Base-by-base conservation (phyloP, 768 basidiomycete genomes). In the Symmetrospora coprosmae region DNA sequence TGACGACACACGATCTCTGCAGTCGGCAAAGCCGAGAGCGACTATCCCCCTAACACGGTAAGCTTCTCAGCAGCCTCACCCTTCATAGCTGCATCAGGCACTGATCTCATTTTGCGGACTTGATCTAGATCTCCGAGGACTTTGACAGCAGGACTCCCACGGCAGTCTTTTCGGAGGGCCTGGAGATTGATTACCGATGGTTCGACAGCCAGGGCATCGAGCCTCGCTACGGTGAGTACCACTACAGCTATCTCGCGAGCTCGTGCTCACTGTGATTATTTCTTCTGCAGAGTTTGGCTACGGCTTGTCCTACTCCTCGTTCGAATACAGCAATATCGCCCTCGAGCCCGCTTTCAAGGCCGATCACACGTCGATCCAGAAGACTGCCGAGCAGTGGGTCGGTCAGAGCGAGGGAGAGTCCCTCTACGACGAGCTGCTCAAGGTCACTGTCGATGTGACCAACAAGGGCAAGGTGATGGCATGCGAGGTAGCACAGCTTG, bases 261-360 rank as follows among this genome's bases (percentile, higher is more conserved):
- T n/a, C n/a, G n/a, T n/a, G n/a, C n/a, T n/a, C n/a, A n/a, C n/a
- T n/a, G n/a, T n/a, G n/a, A n/a, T n/a, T n/a, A n/a, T n/a, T n/a
- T n/a, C n/a, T n/a, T n/a, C n/a, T n/a, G n/a, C n/a, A n/a, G 71
- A 72, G 51, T 73, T 73, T 59, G 72, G 72, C 9, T 71, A 65
- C 60, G 72, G 72, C 30, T 58, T 72, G 16, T 30, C 16, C 9
- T 25, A 55, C 19, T 27, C 48, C 17, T 31, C 28, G 25, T 38
- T 43, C 39, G 30, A 4, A 6, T 51, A 59, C 50, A 16, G 41
- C 9, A 23, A 47, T 28, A 50, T 72, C 28, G 30, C 34, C 2
- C 50, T 72, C 21, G 34, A 48, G 47, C 48, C 68, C 39, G 64
- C 58, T 2, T 65, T 64, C 46, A 21, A 28, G 14, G 52, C 60